Evolutionary conservation across 2,329 filamentous ascomycete genomes (phyloP), one percentile per base, ranked within the genome.

Genomic region (Alternaria alternata): DNA sequence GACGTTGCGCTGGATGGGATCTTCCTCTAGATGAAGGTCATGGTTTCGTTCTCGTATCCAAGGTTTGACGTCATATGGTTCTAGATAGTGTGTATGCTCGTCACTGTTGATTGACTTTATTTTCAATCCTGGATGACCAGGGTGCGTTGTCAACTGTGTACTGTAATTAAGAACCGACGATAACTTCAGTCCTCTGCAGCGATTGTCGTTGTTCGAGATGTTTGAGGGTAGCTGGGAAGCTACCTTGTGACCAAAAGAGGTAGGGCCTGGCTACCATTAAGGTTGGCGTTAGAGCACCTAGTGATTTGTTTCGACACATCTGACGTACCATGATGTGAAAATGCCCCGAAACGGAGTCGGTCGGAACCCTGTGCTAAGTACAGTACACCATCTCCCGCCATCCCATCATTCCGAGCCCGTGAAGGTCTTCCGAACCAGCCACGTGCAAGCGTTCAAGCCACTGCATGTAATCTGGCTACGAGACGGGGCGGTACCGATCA

Each of bases 271-370:
- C 48, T 20, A 28, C 4, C 46, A 46, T 57, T 53, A 57, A 53
- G 54, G 47, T 57, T 53, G 32, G 36, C 48, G 18, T 57, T 53
- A 57, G 39, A 51, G 54, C 18, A 34, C 26, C 32, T 57, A 46
- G 54, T 20, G 54, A 42, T 24, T 8, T 36, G 48, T 57, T 57
- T 57, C 48, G 48, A 57, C 54, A 57, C 54, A 57, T 57, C 54
- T 53, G 54, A 57, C 54, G 54, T 57, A 57, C 54, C 54, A 57
- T 30, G 24, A 44, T 57, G 30, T 57, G 54, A 34, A 57, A 57
- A 49, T 38, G 54, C 47, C 14, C 32, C 41, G 54, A 53, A 32
- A 57, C 32, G 22, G 32, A 57, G 48, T 30, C 47, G 20, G 7
- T 49, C 18, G 16, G 39, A 43, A 53, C 51, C 36, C 38, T 32